Base-by-base conservation (phyloP, 1,284 basidiomycete species). In the Chondrostereum purpureum region DNA sequence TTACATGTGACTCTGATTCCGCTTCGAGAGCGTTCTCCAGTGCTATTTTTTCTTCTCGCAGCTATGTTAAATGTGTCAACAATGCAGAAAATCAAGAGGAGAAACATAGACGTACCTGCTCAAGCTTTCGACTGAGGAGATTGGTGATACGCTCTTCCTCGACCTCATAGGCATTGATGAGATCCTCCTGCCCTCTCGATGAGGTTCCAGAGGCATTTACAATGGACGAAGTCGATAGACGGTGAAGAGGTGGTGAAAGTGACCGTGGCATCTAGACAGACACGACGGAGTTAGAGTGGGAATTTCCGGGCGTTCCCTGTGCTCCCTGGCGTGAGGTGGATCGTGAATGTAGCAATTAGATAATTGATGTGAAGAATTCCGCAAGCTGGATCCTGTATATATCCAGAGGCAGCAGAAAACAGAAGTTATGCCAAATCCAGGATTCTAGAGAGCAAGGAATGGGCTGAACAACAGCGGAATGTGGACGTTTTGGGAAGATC, bases 141-240 rank as follows among this genome's bases (percentile, higher is more conserved):
- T 89, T 89, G 50, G 88, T 85, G 47, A 91, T 87, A 36, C 87
- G 77, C 59, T 91, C 88, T 61, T 91, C 88, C 63, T 91, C 88
- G 4, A 87, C 88, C 55, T 91, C 87, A 59, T 88, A 89, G 12
- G 83, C 83, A 62, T 89, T 88, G 56, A 90, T 88, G 57, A 90
- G 70, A 44, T 77, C 80, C 58, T 89, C 86, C 53, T 82, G 77
- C 20, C 67, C 63, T 52, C 75, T 72, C 27, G 19, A 16, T 23
- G 27, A 21, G 0, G 27, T 10, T 21, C 23, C 10, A 33, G 17
- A 6, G 45, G 41, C 5, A 50, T 18, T 12, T 45, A 38, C 14
- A n/a, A 8, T n/a, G 33, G 45, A 11, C 43, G 19, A 20, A 42
- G 18, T 23, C 18, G 39, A n/a, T 42, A 14, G 36, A 23, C 13